Conservation (phyloP, 2,329 filamentous ascomycete species). For the Botryotinia calthae region DNA sequence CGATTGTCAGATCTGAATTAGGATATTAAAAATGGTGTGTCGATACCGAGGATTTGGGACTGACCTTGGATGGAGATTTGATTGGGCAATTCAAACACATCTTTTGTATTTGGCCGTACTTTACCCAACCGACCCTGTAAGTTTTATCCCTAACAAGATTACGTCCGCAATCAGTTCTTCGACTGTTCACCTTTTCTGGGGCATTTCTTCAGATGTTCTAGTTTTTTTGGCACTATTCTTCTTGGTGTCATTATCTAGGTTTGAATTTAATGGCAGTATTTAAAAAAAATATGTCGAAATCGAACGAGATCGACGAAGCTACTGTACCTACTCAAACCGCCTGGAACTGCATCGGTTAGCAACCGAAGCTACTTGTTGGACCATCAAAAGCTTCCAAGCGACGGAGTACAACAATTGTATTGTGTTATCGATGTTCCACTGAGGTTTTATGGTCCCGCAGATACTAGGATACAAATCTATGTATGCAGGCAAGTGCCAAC, state of each 20-base stretch:
- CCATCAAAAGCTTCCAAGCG: background rate
- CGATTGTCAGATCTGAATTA: background rate
- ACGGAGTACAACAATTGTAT: background rate
- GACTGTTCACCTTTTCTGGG: background rate
- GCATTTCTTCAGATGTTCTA: background rate
- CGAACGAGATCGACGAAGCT: background rate
- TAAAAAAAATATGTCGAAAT: background rate
- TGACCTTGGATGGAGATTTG: background rate
- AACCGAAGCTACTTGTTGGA: background rate
- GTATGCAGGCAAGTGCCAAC: slow-evolving; percentile 4
- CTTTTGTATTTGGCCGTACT: background rate
- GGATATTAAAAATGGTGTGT: background rate
- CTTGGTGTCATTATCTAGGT: background rate
- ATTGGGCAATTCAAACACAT: background rate
- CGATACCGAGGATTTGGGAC: background rate
- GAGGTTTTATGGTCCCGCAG: background rate
- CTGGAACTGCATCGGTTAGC: background rate
- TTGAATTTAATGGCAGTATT: background rate
- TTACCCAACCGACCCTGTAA: slow-evolving; percentile 18
- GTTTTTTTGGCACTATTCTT: background rate
- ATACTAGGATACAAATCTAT: background rate
- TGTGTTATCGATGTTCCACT: background rate
- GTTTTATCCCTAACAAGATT: background rate
- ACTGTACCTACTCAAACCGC: background rate
- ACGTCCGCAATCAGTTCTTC: background rate